Percentiles rank a stretch among this genome's conserved stretches.
phyloP scores from a whole-genome alignment of 495 filamentous ascomycete genomes.

The Podospora tetraspora region DNA sequence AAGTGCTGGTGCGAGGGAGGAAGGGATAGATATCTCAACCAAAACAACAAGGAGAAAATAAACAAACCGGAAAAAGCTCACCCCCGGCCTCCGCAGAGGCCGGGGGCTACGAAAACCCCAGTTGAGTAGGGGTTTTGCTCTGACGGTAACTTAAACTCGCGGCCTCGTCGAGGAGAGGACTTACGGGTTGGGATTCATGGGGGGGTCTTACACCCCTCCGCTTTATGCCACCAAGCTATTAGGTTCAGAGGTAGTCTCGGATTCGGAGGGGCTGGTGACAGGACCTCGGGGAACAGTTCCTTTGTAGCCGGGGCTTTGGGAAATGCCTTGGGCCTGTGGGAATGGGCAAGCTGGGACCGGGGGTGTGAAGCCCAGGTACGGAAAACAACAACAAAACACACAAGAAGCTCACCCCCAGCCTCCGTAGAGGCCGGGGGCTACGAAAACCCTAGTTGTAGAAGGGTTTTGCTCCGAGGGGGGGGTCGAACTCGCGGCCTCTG shows the following conservation, averaged over 20 bases:
- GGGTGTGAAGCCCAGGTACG: too few relatives aligned
- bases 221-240: neutral
- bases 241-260: neutral
- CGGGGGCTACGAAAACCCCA: neutral
- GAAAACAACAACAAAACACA: neutral
- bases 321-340: too few relatives aligned
- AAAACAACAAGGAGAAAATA: too few relatives aligned
- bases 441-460: neutral
- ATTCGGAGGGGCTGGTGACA: neutral
- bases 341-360: too few relatives aligned
- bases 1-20: too few relatives aligned
- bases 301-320: too few relatives aligned
- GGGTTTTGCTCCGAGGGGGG: neutral
- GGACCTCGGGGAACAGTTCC: too few relatives aligned
- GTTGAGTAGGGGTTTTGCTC: neutral
- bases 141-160: neutral
- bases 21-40: too few relatives aligned
- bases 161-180: neutral
- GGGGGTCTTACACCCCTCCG: neutral
- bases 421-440: neutral
- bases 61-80: neutral
- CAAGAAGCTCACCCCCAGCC: neutral
- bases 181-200: neutral
- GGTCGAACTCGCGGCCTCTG: neutral
- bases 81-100: too few relatives aligned